Base-by-base conservation (phyloP, 1,284 basidiomycete genomes). In the Exsudoporus floridanus region DNA sequence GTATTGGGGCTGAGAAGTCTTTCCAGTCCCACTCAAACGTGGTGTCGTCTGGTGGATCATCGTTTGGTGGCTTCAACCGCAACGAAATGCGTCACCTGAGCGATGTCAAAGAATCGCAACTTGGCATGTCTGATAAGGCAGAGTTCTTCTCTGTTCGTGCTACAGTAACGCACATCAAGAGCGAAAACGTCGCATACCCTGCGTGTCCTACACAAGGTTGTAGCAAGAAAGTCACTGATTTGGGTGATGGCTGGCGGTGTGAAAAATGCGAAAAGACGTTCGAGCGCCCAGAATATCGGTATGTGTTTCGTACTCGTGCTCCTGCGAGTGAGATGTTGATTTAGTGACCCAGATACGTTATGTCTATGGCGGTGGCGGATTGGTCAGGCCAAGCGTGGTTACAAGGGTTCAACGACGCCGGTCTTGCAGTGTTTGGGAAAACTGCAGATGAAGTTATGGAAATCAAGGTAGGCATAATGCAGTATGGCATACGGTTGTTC, bases 351-450 rank as follows among this genome's bases (percentile, higher is more conserved):
- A 96, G 94, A 58, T 99, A 98, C 72, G 88, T 98, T 58, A 80
- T 99, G 58, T 82, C 85, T 28, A 81, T 97, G 74, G 93, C 92
- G 50, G 88, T 94, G 13, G 85, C 92, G 35, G 97, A 99, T 71
- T 82, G 88, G 73, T 90, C 92, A 14, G 88, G 86, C 19, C 90
- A 94, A 67, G 81, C 88, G 25, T 99, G 96, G 96, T 75, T 99
- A 39, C 91, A 91, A 54, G 94, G 92, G 1, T 99, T 99, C 78
- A 98, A 99, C 70, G 97, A 99, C 14, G 84, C 90, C 28, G 96
- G 94, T 3, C 71, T 85, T 53, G 74, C 77, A 19, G 72, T 98
- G 13, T 85, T 99, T 58, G 90, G 84, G 31, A 86, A 86, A 75
- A 74, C 82, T 18, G 97, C 94, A 14, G 85, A 94, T 64, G 87